phyloP scores from a whole-genome alignment of 1,284 basidiomycete genomes.

The Leccinum brunneo-olivaceum region DNA sequence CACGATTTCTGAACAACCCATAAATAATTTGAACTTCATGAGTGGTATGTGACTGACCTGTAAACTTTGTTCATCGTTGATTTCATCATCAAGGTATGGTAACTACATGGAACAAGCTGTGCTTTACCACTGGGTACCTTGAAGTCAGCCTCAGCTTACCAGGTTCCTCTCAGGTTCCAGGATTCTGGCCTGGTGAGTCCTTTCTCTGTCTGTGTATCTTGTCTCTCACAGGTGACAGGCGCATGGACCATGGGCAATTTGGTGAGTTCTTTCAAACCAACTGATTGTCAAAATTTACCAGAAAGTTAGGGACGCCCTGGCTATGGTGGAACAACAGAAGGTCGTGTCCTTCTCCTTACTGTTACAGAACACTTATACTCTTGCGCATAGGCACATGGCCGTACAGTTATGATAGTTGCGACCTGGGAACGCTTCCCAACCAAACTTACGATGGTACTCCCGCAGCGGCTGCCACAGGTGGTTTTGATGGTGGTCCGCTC shows the following conservation, averaged over 20 bases:
- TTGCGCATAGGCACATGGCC: constrained; percentile 50
- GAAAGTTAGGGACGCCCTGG: constrained; percentile 64
- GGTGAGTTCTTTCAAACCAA: constrained; percentile 25
- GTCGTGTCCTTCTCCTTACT: constrained; percentile 25
- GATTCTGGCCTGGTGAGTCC: constrained; percentile 62
- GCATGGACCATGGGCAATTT: constrained; percentile 84
- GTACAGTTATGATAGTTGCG: constrained; percentile 78
- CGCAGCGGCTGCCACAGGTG: constrained; percentile 44
- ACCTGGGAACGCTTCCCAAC: constrained; percentile 79
- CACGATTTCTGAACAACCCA: constrained; percentile 56
- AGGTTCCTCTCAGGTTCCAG: constrained; percentile 62
- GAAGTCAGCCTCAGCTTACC: constrained; percentile 79
- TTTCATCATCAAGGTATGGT: constrained; percentile 51
- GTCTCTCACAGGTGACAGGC: constrained; percentile 31
- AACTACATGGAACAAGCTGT: constrained; percentile 85
- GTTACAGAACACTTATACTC: background rate
- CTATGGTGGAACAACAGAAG: constrained; percentile 55
- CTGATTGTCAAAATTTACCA: constrained; percentile 10
- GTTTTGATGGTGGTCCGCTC: constrained; percentile 37
- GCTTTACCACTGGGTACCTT: constrained; percentile 90
- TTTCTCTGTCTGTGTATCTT: background rate
- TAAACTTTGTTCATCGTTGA: constrained; percentile 6
- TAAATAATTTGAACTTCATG: constrained; percentile 71
- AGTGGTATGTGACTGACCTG: constrained; percentile 49
- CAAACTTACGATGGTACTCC: constrained; percentile 61